Base-by-base conservation (phyloP, 345 rosid species). In the Kernera saxatilis region DNA sequence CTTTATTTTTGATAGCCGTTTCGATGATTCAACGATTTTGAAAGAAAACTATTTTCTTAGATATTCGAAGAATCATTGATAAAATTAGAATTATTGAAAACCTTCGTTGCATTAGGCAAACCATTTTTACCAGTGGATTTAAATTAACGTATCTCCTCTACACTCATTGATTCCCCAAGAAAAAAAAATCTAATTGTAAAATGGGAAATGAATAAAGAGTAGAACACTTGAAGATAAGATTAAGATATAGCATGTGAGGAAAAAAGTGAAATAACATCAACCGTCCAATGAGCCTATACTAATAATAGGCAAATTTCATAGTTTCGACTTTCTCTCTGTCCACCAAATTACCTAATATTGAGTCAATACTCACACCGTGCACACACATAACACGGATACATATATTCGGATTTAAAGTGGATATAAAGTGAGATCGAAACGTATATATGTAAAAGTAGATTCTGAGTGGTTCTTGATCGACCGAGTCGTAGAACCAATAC, bases 251-350 rank as follows among this genome's bases (percentile, higher is more conserved):
- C 23, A 39, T 21, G 53, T n/a, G 3, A 61, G 7, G 36, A 52
- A 33, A 61, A 40, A 10, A 15, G 64, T 52, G 45, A 15, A 63
- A 52, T 23, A 43, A 32, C 29, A 53, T 53, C 27, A 64, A 33
- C 70, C 76, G 64, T 54, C 76, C 64, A 72, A 12, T 72, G 39
- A 52, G 76, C 35, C 23, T 44, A 55, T 64, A 14, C 77, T 48
- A 55, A 65, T 26, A 55, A 44, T 64, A 73, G 71, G 71, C 25
- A 35, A 35, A 36, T 26, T 64, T 55, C 4, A 11, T 19, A 36
- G 57, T 64, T 64, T 65, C 46, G 45, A 54, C 65, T 73, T 73
- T 53, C 17, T 44, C 48, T 44, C 0, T 53, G 70, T 55, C 71
- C 77, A 63, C 56, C 4, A 62, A 51, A 30, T 62, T 15, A 52